Evolutionary conservation across 1,284 basidiomycete species (phyloP).

Genomic region (Cerrena zonata): DNA sequence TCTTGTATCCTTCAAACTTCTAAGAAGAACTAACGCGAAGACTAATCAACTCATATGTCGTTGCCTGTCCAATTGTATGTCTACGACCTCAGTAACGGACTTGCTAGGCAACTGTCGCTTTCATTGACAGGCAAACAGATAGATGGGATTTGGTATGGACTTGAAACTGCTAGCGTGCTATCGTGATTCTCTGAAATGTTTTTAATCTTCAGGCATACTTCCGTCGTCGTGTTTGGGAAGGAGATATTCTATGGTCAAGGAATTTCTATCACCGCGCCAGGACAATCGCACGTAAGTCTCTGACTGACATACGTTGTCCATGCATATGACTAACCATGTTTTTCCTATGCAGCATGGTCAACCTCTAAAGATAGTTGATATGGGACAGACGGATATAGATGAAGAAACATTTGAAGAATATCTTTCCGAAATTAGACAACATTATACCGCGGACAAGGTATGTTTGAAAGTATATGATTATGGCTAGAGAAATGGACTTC

Average conservation of each 20-base stretch:
- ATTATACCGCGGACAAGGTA: conserved; percentile 84
- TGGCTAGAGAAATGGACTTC: not conserved
- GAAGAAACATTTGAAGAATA: conserved; percentile 81
- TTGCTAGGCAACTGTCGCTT: conserved; percentile 70
- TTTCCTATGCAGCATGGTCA: conserved; percentile 65
- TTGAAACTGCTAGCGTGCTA: not conserved
- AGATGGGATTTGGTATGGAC: conserved; percentile 77
- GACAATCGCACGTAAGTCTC: conserved; percentile 69
- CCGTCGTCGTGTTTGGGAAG: conserved; percentile 77
- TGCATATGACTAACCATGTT: conserved; percentile 7
- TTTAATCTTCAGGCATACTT: conserved; percentile 67
- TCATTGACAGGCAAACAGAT: conserved; percentile 82
- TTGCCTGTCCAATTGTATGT: conserved; percentile 58
- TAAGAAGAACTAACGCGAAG: not conserved
- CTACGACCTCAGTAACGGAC: conserved; percentile 84
- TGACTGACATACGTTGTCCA: not conserved
- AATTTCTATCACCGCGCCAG: conserved; percentile 61
- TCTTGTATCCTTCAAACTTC: not conserved
- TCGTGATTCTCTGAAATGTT: not conserved
- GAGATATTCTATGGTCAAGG: conserved; percentile 90
- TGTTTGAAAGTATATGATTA: conserved; percentile 16
- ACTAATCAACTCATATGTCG: conserved; percentile 15
- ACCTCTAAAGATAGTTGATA: conserved; percentile 70
- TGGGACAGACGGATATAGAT: conserved; percentile 81
- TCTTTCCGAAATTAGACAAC: conserved; percentile 62